Percentiles rank a stretch among this genome's conserved stretches.
These are phyloP conservation scores for Rosa persica DNA, from an alignment of 306 rosid genomes.

Conservation along the genomic window DNA sequence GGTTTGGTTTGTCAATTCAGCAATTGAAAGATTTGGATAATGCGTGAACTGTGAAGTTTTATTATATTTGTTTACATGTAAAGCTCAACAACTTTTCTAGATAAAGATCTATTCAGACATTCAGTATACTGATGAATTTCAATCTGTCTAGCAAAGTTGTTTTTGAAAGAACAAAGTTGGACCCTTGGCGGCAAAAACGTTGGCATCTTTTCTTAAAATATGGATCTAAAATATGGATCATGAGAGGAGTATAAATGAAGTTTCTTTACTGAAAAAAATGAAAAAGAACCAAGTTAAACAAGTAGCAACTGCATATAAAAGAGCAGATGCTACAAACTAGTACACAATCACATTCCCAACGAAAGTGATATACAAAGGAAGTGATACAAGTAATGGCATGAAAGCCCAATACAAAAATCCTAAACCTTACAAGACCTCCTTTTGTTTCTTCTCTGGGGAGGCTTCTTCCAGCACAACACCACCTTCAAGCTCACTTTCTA, in stretches of 20 bases:
- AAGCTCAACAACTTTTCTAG: background rate
- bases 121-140: background rate
- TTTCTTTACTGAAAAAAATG: background rate
- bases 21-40: background rate
- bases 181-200: background rate
- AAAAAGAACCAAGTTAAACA: background rate
- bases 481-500: constrained; percentile 49
- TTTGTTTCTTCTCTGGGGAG: constrained; percentile 28
- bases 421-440: constrained; percentile 18
- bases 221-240: background rate
- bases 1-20: background rate
- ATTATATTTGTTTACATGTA: background rate
- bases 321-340: background rate
- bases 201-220: background rate
- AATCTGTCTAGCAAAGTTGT: background rate
- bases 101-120: background rate
- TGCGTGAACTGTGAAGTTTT: background rate
- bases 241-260: background rate
- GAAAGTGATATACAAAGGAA: constrained; percentile 13
- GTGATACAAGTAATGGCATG: constrained; percentile 15
- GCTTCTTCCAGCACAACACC: constrained; percentile 33
- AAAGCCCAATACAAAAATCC: constrained; percentile 2
- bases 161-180: background rate
- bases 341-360: background rate
- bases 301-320: background rate